Evolutionary conservation across 1,284 basidiomycete genomes (phyloP), one percentile per base, ranked within the genome.

Genomic region (Naganishia liquefaciens): DNA sequence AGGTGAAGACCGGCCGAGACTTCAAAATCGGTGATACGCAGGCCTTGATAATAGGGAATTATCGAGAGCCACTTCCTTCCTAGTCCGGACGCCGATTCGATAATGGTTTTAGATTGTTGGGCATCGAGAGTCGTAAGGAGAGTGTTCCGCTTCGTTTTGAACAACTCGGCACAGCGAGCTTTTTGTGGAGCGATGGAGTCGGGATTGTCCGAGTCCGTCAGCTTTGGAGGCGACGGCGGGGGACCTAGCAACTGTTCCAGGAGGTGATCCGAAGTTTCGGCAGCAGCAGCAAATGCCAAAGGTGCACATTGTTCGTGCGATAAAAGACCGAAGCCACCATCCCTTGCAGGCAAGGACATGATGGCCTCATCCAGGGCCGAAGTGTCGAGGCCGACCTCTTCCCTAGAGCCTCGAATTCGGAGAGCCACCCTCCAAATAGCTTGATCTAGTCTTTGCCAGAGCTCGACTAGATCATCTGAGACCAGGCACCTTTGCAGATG

Each of bases 401-500:
- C 57, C 9, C 28, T 37, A 1, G 57, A 33, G 1, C 57, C 30
- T 5, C 57, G 28, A 19, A 60, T 49, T 1, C 44, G 57, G 4
- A 47, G 47, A 23, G 43, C 49, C n/a, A 50, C 52, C 4, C 43
- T n/a, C 19, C 23, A 52, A 33, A 66, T 39, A 15, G 33, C 10
- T 21, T 37, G 28, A 33, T 68, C 65, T 23, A 65, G 47, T 23
- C 42, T 30, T n/a, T 54, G 7, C 70, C 70, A 71, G 6, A 53
- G 21, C 28, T 62, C 37, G 4, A 9, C 27, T 7, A 68, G 27
- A 42, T 68, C 69, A 17, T 63, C 39, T 0, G 69, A 33, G 9
- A 54, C 40, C 5, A 70, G 67, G 17, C 64, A 50, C 0, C 69
- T 61, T 28, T 62, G 66, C 37, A 71, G 69, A 28, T 71, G 70